Evolutionary conservation across 352 stramenopile genomes (phyloP), one percentile per base, ranked within the genome.

Genomic region (Pythium graminicola): DNA sequence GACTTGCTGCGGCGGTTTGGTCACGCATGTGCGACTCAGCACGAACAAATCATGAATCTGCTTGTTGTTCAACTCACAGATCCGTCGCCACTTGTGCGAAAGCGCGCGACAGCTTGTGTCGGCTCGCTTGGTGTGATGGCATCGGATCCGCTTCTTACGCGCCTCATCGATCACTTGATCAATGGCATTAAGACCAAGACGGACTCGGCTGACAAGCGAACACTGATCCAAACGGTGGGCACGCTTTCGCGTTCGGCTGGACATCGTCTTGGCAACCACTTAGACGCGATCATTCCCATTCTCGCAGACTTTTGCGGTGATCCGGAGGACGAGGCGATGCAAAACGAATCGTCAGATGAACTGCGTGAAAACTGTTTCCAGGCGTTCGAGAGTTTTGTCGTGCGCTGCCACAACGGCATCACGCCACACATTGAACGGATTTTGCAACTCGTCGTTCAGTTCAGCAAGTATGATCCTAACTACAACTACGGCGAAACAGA

Each of bases 381-480:
- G 56, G 96, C 94, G 19, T 98, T 99, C 67, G 96, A 99, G 61
- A 92, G 86, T 6, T 99, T 99, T 65, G 81, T 99, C 20, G 68
- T 96, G 52, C 83, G 95, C 33, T 99, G 96, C 81, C 95, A 97
- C 40, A 85, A 81, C 31, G 95, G 98, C 66, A 95, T 99, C 51
- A 85, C 95, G 42, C 84, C 87, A n/a, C 93, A 99, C 64, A 79
- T 99, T 49, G 73, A 90, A 39, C 67, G 72, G 24, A 98, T 99
- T 53, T 67, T 98, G 44, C 72, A 86, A 40, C 73, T 95, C 9
- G 75, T 83, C 14, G 81, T 96, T 54, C 75, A 81, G 19, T 99
- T 98, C 61, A 97, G 98, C 74, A 95, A 86, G 56, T 99, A 98
- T 67, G 96, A 99, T 62, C 96, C 96, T 0, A 99, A 99, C 69